Conservation (phyloP, 2,329 filamentous ascomycete genomes). For the Seiridium cupressi region DNA sequence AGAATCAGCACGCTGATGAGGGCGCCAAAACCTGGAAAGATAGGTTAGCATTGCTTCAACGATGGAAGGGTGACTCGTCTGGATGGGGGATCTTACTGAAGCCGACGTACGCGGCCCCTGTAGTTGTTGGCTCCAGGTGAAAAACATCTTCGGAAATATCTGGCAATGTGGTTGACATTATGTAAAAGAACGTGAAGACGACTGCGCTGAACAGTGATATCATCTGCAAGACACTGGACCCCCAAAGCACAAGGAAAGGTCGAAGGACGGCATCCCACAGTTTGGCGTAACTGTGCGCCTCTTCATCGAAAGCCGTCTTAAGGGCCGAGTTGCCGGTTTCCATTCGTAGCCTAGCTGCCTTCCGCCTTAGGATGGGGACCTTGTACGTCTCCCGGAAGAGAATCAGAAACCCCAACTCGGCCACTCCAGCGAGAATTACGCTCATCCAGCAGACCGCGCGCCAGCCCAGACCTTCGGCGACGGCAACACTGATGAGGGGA, state of each 20-base stretch:
- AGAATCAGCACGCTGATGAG: slow-evolving; percentile 44
- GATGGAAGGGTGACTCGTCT: not conserved
- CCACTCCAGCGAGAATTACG: slow-evolving; percentile 42
- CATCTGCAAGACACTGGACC: slow-evolving; percentile 52
- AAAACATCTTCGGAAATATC: slow-evolving; percentile 48
- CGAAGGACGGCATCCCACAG: slow-evolving; percentile 41
- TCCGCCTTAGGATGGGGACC: slow-evolving; percentile 48
- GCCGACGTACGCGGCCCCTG: slow-evolving; percentile 51
- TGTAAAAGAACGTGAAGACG: slow-evolving; percentile 51
- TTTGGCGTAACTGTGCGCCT: slow-evolving; percentile 23
- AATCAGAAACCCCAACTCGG: slow-evolving; percentile 49
- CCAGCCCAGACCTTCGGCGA: slow-evolving; percentile 56
- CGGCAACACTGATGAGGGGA: slow-evolving; percentile 52
- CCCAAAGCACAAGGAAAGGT: slow-evolving; percentile 43
- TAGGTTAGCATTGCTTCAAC: slow-evolving; percentile 10
- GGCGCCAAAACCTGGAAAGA: slow-evolving; percentile 43
- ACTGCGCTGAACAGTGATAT: slow-evolving; percentile 45
- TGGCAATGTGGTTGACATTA: slow-evolving; percentile 52
- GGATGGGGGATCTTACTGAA: slow-evolving; percentile 45
- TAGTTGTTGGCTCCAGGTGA: slow-evolving; percentile 46
- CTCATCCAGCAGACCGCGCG: slow-evolving; percentile 50
- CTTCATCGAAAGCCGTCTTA: slow-evolving; percentile 29
- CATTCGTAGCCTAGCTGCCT: slow-evolving; percentile 30
- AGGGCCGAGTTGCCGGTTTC: slow-evolving; percentile 28
- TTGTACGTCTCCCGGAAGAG: slow-evolving; percentile 62